phyloP scores from a whole-genome alignment of 371 early-diverging fungal species.

The Catenaria anguillulae region DNA sequence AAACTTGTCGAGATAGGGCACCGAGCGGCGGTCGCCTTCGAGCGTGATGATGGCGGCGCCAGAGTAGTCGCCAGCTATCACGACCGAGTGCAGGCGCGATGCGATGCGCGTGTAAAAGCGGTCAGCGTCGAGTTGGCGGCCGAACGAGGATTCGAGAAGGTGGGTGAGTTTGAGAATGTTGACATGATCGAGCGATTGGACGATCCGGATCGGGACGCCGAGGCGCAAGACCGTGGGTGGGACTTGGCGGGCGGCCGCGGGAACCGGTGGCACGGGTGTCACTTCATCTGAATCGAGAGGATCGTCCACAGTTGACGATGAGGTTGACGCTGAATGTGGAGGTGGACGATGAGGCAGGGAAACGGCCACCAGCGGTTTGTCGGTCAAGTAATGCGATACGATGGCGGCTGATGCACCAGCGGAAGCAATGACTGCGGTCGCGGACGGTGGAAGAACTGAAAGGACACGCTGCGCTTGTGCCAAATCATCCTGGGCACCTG shows the following conservation, averaged over 20 bases:
- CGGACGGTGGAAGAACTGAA: conserved; percentile 27
- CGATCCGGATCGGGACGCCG: conserved; percentile 53
- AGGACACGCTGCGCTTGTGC: conserved; percentile 35
- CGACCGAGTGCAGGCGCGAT: conserved; percentile 23
- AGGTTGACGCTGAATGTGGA: not conserved
- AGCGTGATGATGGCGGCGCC: conserved; percentile 56
- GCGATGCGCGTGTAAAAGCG: conserved; percentile 53
- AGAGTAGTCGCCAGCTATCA: conserved; percentile 79
- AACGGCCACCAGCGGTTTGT: conserved; percentile 31
- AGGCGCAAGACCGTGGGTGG: conserved; percentile 53
- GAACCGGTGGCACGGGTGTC: not conserved
- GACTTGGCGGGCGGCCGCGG: not conserved
- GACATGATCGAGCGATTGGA: conserved; percentile 30
- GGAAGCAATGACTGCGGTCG: conserved; percentile 39
- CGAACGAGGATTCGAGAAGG: conserved; percentile 65
- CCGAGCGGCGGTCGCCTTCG: conserved; percentile 28
- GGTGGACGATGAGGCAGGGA: conserved; percentile 9
- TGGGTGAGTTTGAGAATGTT: conserved; percentile 33
- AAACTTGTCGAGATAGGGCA: conserved; percentile 76
- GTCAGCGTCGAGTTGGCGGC: conserved; percentile 36
- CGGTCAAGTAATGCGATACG: conserved; percentile 43
- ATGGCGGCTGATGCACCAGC: conserved; percentile 24
- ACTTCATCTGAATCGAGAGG: too few species aligned
- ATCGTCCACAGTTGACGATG: too few species aligned
- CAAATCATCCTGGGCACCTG: conserved; percentile 26